Evolutionary conservation across 2,329 filamentous ascomycete genomes (phyloP).

Genomic region (Apiospora malaysiana): DNA sequence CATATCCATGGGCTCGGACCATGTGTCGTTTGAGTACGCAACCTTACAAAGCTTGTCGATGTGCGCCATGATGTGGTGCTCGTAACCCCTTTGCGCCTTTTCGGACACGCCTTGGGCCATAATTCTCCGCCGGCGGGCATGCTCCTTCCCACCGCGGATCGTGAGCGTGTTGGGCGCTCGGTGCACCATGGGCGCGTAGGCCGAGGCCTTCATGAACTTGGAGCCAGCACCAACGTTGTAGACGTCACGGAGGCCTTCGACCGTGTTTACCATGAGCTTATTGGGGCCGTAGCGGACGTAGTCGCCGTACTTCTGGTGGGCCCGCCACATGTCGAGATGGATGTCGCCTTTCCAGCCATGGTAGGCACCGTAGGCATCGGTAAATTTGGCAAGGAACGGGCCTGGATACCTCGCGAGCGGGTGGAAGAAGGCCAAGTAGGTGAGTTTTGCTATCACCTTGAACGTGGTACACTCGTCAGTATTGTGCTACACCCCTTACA

Average conservation of each 20-base stretch:
- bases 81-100: conserved; percentile 19
- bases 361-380: conserved; percentile 50
- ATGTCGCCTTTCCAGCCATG: conserved; percentile 59
- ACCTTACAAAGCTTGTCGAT: conserved; percentile 25
- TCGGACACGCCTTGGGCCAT: conserved; percentile 25
- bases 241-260: conserved; percentile 24
- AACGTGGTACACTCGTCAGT: not conserved
- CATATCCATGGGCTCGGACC: conserved; percentile 24
- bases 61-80: conserved; percentile 21
- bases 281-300: conserved; percentile 27
- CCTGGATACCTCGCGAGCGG: conserved; percentile 24
- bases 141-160: conserved; percentile 23
- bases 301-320: conserved; percentile 55
- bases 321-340: conserved; percentile 55
- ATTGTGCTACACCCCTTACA: not conserved
- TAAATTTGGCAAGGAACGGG: conserved; percentile 51
- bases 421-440: conserved; percentile 22
- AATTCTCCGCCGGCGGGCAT: conserved; percentile 22
- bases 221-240: conserved; percentile 16
- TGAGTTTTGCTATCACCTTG: not conserved
- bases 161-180: conserved; percentile 24
- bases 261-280: conserved; percentile 24
- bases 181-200: conserved; percentile 22
- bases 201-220: conserved; percentile 23
- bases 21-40: not conserved